These are phyloP conservation scores for Verbascum thapsus DNA, from an alignment of 257 asterid species.

Conservation along the genomic window DNA sequence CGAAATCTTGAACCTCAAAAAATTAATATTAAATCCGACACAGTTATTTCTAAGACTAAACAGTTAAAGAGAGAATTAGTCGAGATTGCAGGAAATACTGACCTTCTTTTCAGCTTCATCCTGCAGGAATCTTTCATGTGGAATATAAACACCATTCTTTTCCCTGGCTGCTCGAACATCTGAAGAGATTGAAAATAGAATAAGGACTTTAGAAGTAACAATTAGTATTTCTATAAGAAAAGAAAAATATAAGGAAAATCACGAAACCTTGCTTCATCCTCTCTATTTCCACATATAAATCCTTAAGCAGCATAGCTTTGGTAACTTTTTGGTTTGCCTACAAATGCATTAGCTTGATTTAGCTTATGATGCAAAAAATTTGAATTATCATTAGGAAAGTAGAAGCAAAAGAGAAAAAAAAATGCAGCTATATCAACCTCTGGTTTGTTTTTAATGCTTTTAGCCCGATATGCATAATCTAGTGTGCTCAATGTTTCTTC, in stretches of 20 bases:
- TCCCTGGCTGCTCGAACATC: slow-evolving; percentile 93
- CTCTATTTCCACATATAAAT: slow-evolving; percentile 71
- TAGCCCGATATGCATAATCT: slow-evolving; percentile 88
- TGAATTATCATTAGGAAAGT: not conserved
- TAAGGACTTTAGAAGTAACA: slow-evolving; percentile 13
- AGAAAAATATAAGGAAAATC: slow-evolving; percentile 23
- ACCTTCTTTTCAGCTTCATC: slow-evolving; percentile 92
- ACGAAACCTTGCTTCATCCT: slow-evolving; percentile 78
- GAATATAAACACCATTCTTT: slow-evolving; percentile 81
- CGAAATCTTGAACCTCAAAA: not conserved
- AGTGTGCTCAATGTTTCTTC: slow-evolving; percentile 86
- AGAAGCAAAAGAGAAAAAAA: slow-evolving; percentile 22
- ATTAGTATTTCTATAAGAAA: slow-evolving; percentile 1
- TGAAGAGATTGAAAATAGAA: slow-evolving; percentile 29
- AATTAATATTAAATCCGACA: not conserved
- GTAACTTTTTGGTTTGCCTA: slow-evolving; percentile 84
- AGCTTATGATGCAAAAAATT: slow-evolving; percentile 26
- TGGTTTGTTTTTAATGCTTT: slow-evolving; percentile 83
- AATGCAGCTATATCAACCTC: slow-evolving; percentile 44
- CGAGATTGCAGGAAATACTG: slow-evolving; percentile 9
- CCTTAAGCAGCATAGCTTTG: slow-evolving; percentile 75
- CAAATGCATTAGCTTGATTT: slow-evolving; percentile 36
- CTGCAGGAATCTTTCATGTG: slow-evolving; percentile 77
- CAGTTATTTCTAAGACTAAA: not conserved
- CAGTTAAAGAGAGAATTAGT: slow-evolving; percentile 13